Percentiles rank a stretch among this genome's conserved stretches.
phyloP scores from a whole-genome alignment of 352 stramenopile species.

The Phytophthora macrochlamydospora region DNA sequence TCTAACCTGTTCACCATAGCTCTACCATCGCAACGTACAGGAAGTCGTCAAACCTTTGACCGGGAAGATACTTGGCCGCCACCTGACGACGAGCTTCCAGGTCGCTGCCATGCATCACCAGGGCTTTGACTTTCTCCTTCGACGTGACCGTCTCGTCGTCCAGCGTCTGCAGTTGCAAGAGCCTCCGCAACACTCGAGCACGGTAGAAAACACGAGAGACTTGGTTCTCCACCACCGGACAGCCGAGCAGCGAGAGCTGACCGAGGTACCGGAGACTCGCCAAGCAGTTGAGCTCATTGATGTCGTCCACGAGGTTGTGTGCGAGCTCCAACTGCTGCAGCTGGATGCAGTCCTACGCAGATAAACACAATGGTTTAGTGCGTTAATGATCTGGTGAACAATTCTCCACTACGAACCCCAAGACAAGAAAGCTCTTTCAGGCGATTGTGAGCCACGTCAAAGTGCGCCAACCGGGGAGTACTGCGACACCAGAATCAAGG shows the following conservation, averaged over 20 bases:
- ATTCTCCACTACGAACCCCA: conserved; percentile 31
- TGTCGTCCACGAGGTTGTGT: conserved; percentile 48
- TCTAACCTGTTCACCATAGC: neutral
- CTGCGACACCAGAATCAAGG: conserved; percentile 45
- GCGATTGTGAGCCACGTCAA: conserved; percentile 67
- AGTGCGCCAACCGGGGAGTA: conserved; percentile 52
- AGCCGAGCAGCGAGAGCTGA: conserved; percentile 46
- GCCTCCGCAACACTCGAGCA: conserved; percentile 59
- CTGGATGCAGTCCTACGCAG: conserved; percentile 46
- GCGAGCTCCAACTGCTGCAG: conserved; percentile 64
- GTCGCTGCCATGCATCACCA: conserved; percentile 78
- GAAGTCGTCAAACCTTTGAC: conserved; percentile 67
- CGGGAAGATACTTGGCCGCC: conserved; percentile 56
- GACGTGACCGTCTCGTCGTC: conserved; percentile 59
- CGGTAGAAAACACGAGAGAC: conserved; percentile 57
- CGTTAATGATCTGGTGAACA: too few relatives aligned
- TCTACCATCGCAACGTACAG: conserved; percentile 44
- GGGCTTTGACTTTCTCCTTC: conserved; percentile 79
- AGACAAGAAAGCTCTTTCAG: conserved; percentile 47
- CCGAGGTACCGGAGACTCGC: conserved; percentile 49
- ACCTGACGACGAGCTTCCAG: conserved; percentile 56
- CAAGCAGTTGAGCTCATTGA: conserved; percentile 72
- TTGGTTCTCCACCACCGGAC: conserved; percentile 46
- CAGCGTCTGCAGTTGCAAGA: conserved; percentile 61
- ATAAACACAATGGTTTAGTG: neutral